Evolutionary conservation across 2,329 filamentous ascomycete species (phyloP).

Genomic region (Emmonsia crescens): DNA sequence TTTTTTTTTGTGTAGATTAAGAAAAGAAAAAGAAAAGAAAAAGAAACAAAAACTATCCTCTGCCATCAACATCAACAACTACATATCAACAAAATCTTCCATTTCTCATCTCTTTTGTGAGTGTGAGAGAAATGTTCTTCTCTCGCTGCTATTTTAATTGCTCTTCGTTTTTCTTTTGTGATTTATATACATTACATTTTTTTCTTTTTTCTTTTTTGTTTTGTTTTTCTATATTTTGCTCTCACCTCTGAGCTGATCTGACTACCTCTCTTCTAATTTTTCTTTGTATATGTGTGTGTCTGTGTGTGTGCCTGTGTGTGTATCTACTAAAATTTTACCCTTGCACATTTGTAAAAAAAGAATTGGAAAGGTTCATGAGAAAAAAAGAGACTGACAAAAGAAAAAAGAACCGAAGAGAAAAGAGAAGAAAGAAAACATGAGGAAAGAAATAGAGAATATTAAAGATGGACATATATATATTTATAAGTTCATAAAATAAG

Average conservation of each 20-base stretch:
- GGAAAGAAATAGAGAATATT: too few species aligned
- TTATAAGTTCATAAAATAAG: too few species aligned
- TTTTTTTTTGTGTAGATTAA: background rate
- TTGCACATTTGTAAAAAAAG: background rate
- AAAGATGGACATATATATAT: too few species aligned
- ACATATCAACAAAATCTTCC: background rate
- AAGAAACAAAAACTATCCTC: conserved; percentile 2
- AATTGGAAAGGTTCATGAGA: background rate
- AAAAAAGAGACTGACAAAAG: background rate
- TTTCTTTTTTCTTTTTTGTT: too few species aligned
- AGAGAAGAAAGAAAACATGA: too few species aligned
- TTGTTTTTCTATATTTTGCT: background rate
- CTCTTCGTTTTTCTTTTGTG: background rate
- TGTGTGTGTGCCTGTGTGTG: background rate
- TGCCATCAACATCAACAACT: background rate
- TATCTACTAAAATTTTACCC: too few species aligned
- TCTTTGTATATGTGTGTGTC: background rate
- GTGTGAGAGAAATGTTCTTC: background rate
- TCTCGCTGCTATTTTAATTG: background rate
- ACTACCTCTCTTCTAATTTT: background rate
- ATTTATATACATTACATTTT: too few species aligned
- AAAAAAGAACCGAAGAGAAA: too few species aligned
- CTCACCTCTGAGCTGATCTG: background rate
- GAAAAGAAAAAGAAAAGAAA: conserved; percentile 6
- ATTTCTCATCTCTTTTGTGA: background rate